Base-by-base conservation (phyloP, 108 stramenopile genomes). In the Nitzschia palea region DNA sequence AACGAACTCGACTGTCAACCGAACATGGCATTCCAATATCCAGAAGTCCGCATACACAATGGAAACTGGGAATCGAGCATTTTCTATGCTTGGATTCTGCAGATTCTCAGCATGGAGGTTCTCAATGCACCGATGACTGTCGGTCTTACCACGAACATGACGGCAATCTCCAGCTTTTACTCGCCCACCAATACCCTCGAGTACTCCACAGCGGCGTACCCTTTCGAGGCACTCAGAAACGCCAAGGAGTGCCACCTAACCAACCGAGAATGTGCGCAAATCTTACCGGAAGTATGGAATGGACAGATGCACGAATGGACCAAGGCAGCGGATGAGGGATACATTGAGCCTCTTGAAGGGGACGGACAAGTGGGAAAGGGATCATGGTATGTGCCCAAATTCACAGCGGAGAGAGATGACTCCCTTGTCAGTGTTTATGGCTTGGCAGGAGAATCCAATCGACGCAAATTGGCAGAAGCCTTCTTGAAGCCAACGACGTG, bases 401-500 rank as follows among this genome's bases (percentile, higher is more conserved):
- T 37, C 42, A 62, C 73, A 2, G 73, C 54, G 1, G 29, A 60
- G 31, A 43, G 43, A 12, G 65, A 84, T 57, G 65, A 72, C 6
- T 45, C 53, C 1, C 44, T 80, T 12, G 34, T 44, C 3, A 52
- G 43, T 25, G 70, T 73, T 30, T 57, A 59, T 40, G 83, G 83
- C 3, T 15, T 80, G 34, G 4, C 17, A 23, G 67, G 70, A 18
- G 69, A 70, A 57, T 59, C 74, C 1, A 71, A 71, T 43, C 54
- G 75, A 22, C 53, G 58, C 14, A 45, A 66, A 32, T 28, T 80
- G 28, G 80, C 80, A 2, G 55, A 62, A 33, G 59, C 33, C 2
- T 80, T 80, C 27, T 30, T 54, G 14, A 51, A 62, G 3, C 80
- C 80, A 28, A 76, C 70, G 5, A 76, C 70, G 1, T 80, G 80